Conservation (phyloP, 2,329 filamentous ascomycete species). For the Colletotrichum cordylinicola region DNA sequence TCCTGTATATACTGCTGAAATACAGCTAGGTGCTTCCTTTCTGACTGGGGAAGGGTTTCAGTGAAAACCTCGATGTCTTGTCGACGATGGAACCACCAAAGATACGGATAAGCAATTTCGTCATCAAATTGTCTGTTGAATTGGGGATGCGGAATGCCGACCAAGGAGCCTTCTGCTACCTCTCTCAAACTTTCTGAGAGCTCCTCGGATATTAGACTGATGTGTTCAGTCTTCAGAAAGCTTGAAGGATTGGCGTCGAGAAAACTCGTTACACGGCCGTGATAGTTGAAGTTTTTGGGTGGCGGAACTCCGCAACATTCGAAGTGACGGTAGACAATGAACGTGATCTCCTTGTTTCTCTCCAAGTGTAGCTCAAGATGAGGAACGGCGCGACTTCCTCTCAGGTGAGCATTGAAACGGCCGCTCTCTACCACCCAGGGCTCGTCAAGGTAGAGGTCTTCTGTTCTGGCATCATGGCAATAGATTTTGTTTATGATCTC, state of each 20-base stretch:
- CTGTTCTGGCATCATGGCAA: neutral
- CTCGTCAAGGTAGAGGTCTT: neutral
- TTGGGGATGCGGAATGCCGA: neutral
- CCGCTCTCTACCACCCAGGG: neutral
- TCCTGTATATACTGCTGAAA: neutral
- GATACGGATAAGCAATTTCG: neutral
- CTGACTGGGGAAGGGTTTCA: no score
- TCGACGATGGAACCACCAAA: neutral
- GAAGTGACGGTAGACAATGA: neutral
- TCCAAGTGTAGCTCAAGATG: neutral
- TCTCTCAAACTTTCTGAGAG: neutral
- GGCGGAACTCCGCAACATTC: neutral
- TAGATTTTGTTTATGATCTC: neutral
- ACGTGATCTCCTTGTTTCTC: neutral
- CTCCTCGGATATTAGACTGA: neutral
- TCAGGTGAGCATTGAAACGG: neutral
- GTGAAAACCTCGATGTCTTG: neutral
- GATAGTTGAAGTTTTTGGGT: neutral
- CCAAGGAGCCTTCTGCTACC: no score
- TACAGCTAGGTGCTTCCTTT: neutral
- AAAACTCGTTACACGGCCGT: neutral
- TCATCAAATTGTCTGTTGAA: neutral
- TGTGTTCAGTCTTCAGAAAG: neutral
- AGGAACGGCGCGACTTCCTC: neutral
- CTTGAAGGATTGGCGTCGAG: neutral